Evolutionary conservation across 768 basidiomycete species (phyloP), one percentile per base, ranked within the genome.

Genomic region (Dacryopinax primogenitus): DNA sequence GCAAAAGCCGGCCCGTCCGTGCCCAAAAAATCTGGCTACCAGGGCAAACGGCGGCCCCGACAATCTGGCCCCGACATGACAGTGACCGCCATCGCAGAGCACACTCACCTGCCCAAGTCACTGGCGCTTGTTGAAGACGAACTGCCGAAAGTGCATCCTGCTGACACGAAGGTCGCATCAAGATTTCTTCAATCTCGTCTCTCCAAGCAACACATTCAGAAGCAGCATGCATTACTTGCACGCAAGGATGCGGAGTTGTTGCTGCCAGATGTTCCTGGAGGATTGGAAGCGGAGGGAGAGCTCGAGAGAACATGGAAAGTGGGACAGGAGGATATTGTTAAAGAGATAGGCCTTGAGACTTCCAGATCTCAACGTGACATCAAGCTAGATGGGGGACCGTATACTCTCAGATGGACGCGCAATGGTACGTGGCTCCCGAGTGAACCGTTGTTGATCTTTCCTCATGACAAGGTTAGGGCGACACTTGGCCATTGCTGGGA

Each of bases 241-340:
- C 63, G 33, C 47, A 77, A 87, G 62, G 88, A 91, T 77, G 84
- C 87, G 23, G 86, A 86, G 62, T 76, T 88, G 69, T 77, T 90
- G n/a, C 74, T 85, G 65, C 77, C 80, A 45, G 86, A 84, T 37
- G 88, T 90, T 12, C 79, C 77, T 0, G 94, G 94, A 0, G 75
- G 79, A 64, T 84, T 97, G 65, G 82, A 87, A 72, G 82, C 82
- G 21, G 92, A 94, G 69, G 83, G 81, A 1, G 84, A 83, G 63
- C 80, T 97, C 75, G 96, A 98, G 72, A 76, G 83, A 72, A 97
- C 95, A 6, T 98, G 92, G 93, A 80, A 90, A 66, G 81, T 92
- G 7, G 79, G 82, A 0, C 96, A 98, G 76, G 78, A 80, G 7
- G 93, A 94, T 67, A 87, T 98, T 66, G 77, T 78, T 12, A 68